Base-by-base conservation (phyloP, 305 asterid genomes). In the Rubia balearica region DNA sequence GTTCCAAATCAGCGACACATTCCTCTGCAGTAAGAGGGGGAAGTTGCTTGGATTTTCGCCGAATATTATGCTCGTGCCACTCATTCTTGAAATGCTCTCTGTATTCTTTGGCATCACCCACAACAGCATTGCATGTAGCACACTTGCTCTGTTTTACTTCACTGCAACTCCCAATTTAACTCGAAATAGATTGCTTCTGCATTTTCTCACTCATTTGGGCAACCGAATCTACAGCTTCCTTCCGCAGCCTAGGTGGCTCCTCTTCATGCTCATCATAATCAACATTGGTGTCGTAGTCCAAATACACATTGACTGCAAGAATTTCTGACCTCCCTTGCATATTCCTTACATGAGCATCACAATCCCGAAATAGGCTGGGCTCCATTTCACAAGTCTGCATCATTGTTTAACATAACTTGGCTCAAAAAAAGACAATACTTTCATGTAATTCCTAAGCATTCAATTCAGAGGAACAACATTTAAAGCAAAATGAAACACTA, bases 21-120 rank as follows among this genome's bases (percentile, higher is more conserved):
- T 89, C 95, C 53, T 88, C 96, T 19, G 86, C 89, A 56, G 90
- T 71, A 55, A 88, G 84, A 30, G 91, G 94, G 73, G 87, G 81
- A n/a, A 88, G 89, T 68, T 86, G 87, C 75, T 83, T 81, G 36
- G 87, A 86, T 68, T 88, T 88, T 55, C 89, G 78, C 82, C 84
- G 78, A 27, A 89, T 77, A 71, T 89, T 91, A 69, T 91, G 95
- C 70, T 86, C 88, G 76, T 90, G 95, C 95, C 96, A 90, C 6
- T 88, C 95, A 61, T 90, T 86, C 87, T 90, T 90, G 76, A 85
- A 90, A 78, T 88, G 96, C 75, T 88, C 92, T 61, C 96, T 82
- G 68, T 86, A 90, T 68, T 77, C 87, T 75, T 88, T 85, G 16
- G 86, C 73, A 80, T 84, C 90, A 11, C 94, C 96, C 36, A 89